These are phyloP conservation scores for Dianthus caryophyllus DNA, from an alignment of 148 eudicot genomes.

Conservation along the genomic window DNA sequence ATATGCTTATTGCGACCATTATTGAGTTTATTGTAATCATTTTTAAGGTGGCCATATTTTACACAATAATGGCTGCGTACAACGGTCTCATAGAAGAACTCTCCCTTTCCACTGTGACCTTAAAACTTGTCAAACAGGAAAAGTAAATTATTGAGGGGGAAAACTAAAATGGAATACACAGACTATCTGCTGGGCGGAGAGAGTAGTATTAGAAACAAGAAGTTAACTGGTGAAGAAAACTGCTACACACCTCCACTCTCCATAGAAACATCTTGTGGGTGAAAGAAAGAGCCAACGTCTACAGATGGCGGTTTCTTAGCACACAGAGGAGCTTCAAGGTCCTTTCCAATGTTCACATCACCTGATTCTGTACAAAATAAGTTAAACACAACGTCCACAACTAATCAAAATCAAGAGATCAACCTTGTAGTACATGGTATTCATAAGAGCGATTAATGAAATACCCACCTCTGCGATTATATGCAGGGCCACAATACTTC, in stretches of 20 bases:
- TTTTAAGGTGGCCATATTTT: no score
- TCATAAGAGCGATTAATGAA: conserved; percentile 5
- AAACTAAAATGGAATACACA: no score
- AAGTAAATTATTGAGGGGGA: no score
- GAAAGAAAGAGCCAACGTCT: conserved; percentile 19
- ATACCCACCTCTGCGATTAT: conserved; percentile 33
- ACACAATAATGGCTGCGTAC: no score
- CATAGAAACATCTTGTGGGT: conserved; percentile 20
- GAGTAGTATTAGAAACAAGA: not conserved
- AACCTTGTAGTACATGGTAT: not conserved
- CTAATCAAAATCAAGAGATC: not conserved
- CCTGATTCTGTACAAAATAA: conserved; percentile 31
- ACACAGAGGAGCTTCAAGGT: conserved; percentile 19
- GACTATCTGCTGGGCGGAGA: no score
- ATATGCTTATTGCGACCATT: no score
- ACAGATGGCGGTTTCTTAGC: conserved; percentile 18
- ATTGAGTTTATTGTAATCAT: no score
- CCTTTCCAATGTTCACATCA: conserved; percentile 11
- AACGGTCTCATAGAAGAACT: no score
- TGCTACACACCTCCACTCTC: conserved; percentile 24
- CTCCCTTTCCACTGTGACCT: no score
- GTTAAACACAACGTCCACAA: not conserved
- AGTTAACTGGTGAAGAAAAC: not conserved
- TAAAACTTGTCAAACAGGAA: no score
- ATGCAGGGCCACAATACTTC: conserved; percentile 24